Conservation (phyloP, 176 grass and related monocot genomes). For the Phragmites australis region DNA sequence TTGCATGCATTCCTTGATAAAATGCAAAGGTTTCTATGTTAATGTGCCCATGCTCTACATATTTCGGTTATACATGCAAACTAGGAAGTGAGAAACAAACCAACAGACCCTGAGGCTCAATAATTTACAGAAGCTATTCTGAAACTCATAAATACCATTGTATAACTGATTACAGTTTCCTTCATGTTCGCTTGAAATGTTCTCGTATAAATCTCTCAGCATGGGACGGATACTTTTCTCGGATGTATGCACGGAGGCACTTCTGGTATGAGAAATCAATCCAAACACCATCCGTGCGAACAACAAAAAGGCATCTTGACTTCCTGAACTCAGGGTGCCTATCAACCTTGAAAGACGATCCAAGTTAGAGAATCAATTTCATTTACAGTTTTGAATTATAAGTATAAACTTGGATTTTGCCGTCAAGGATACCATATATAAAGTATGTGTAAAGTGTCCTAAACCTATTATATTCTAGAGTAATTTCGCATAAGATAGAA, state of each 20-base stretch:
- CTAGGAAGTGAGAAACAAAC: conserved; percentile 3
- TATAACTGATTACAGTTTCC: background rate
- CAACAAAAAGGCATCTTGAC: conserved; percentile 91
- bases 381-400: background rate
- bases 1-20: background rate
- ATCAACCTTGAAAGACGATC: conserved; percentile 61
- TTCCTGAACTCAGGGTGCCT: conserved; percentile 80
- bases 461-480: background rate
- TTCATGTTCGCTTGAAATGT: conserved; percentile 78
- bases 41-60: background rate
- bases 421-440: background rate
- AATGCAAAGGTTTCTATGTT: background rate
- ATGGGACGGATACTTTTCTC: conserved; percentile 72
- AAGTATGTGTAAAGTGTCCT: background rate
- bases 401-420: background rate
- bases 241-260: conserved; percentile 78
- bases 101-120: background rate
- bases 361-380: background rate
- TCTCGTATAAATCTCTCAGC: conserved; percentile 77
- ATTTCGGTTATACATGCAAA: background rate
- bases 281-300: conserved; percentile 83
- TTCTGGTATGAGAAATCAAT: conserved; percentile 98
- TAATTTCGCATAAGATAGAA: background rate
- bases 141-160: background rate
- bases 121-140: conserved; percentile 18